Conservation (phyloP, 106 monocot genomes). For the Ottelia alismoides region DNA sequence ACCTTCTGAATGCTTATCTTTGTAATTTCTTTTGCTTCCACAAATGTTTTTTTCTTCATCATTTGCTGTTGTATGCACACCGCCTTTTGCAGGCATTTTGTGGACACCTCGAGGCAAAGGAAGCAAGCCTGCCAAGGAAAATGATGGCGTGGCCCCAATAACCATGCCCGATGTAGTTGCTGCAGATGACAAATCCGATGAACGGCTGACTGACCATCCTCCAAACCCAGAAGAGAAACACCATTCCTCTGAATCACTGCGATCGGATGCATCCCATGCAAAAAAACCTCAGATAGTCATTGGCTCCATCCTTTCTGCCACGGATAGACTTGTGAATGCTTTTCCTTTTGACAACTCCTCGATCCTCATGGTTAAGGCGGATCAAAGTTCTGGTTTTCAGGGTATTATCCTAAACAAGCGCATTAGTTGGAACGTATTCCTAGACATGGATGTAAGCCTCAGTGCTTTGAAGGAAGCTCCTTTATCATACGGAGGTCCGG, state of each 20-base stretch:
- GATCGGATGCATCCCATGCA: conserved; percentile 2
- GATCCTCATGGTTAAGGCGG: conserved; percentile 48
- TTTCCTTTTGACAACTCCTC: conserved; percentile 56
- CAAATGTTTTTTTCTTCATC: no score
- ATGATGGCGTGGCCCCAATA: conserved; percentile 3
- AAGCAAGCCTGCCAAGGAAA: background rate
- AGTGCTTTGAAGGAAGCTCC: conserved; percentile 38
- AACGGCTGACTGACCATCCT: conserved; percentile 1
- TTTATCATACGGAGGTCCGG: conserved; percentile 76
- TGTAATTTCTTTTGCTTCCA: no score
- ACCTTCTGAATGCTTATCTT: no score
- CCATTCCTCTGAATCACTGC: conserved; percentile 2
- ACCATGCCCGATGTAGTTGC: conserved; percentile 4
- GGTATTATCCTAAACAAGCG: conserved; percentile 79
- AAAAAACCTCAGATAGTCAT: conserved; percentile 14
- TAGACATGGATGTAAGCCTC: conserved; percentile 22
- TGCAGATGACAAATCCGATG: conserved; percentile 4
- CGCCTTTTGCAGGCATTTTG: conserved; percentile 49
- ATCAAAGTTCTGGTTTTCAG: conserved; percentile 36
- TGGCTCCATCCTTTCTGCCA: conserved; percentile 61
- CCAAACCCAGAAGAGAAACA: conserved; percentile 1
- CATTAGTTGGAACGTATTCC: conserved; percentile 55
- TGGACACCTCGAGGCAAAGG: conserved; percentile 26
- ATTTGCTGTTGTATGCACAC: no score
- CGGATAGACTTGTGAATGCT: conserved; percentile 41